phyloP scores from a whole-genome alignment of 345 rosid genomes.

The Salix purpurea region DNA sequence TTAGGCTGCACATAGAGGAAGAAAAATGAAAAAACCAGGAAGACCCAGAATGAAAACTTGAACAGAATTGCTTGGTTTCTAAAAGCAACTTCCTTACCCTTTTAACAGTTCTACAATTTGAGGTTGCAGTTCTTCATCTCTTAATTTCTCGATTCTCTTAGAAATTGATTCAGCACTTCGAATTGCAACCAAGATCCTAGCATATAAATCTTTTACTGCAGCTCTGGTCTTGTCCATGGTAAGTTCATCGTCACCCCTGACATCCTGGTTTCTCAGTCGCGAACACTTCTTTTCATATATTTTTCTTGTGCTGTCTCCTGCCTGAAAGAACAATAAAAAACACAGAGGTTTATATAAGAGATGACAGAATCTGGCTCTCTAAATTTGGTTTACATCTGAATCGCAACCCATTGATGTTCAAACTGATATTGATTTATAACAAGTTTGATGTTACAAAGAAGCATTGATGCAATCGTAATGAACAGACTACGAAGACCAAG shows the following conservation, averaged over 20 bases:
- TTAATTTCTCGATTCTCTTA: conserved; percentile 52
- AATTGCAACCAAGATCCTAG: conserved; percentile 64
- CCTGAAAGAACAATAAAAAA: conserved; percentile 28
- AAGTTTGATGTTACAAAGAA: neutral
- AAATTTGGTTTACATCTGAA: neutral
- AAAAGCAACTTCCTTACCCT: conserved; percentile 44
- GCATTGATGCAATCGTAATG: neutral
- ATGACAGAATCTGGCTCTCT: neutral
- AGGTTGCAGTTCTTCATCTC: conserved; percentile 68
- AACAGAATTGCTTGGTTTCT: neutral
- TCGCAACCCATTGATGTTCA: neutral
- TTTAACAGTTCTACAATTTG: conserved; percentile 59
- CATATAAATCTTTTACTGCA: conserved; percentile 57
- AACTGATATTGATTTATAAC: neutral
- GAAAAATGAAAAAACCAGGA: conserved; percentile 11
- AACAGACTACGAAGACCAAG: neutral
- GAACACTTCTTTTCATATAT: conserved; percentile 58
- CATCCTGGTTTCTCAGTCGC: conserved; percentile 47
- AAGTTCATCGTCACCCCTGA: conserved; percentile 43
- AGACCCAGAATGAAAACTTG: neutral
- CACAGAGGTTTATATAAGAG: neutral
- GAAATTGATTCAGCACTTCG: conserved; percentile 68
- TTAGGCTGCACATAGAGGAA: conserved; percentile 38
- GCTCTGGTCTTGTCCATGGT: conserved; percentile 53
- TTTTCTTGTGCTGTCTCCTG: conserved; percentile 56